Evolutionary conservation across 768 basidiomycete species (phyloP).

Genomic region (Fistulinella prunicolor): DNA sequence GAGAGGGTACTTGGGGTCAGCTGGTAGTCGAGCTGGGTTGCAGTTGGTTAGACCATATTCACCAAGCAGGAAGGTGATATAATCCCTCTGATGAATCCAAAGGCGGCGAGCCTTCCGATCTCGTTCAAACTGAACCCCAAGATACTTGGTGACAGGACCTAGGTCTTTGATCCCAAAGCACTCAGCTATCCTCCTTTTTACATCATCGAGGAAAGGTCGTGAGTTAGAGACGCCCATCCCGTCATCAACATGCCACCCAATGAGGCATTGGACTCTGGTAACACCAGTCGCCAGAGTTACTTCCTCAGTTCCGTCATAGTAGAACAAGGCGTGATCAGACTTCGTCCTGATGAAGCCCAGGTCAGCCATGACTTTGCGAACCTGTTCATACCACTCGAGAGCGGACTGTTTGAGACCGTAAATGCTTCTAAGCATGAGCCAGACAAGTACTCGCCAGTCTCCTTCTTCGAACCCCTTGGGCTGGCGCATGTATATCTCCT

Average conservation of each 20-base stretch:
- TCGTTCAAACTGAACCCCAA: not conserved
- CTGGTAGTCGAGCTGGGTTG: not conserved
- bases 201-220: not conserved
- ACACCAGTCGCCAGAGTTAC: not conserved
- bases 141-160: not conserved
- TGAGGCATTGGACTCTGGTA: not conserved
- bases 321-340: too few relatives aligned
- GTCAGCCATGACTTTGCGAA: not conserved
- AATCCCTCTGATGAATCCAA: not conserved
- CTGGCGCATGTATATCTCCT: not conserved
- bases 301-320: too few relatives aligned
- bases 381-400: not conserved
- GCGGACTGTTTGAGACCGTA: conserved; percentile 1
- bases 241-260: not conserved
- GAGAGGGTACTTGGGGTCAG: not conserved
- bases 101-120: not conserved
- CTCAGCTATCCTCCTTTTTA: not conserved
- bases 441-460: not conserved
- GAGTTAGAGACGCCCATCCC: not conserved
- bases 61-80: not conserved
- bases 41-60: not conserved
- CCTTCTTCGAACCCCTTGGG: too few relatives aligned
- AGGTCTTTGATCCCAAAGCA: not conserved
- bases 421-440: too few relatives aligned
- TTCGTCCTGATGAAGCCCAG: too few relatives aligned